Conservation (phyloP, 1,284 basidiomycete genomes). For the Exobasidium rhododendri region DNA sequence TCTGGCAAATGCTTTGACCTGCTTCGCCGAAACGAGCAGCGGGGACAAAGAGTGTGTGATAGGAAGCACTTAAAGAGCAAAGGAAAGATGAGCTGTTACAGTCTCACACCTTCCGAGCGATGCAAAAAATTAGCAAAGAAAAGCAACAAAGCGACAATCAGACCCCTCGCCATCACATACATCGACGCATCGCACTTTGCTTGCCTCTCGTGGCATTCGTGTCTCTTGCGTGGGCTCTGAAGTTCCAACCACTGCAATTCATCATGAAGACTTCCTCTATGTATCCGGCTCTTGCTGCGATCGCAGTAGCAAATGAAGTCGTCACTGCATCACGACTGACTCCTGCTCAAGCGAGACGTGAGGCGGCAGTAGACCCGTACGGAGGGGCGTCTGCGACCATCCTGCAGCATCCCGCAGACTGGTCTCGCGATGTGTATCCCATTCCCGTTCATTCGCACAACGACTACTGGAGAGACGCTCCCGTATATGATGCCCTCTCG, state of each 20-base stretch:
- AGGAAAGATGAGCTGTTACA: too few species aligned
- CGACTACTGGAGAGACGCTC: constrained; percentile 35
- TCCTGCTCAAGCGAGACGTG: not conserved
- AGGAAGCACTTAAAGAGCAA: too few species aligned
- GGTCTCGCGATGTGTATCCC: constrained; percentile 24
- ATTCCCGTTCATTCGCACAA: constrained; percentile 41
- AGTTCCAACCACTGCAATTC: not conserved
- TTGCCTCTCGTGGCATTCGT: not conserved
- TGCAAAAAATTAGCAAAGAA: too few species aligned
- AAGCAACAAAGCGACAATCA: too few species aligned
- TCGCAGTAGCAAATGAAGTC: not conserved
- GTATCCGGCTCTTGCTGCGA: not conserved
- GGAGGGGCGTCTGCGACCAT: constrained; percentile 22
- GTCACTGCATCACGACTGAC: not conserved
- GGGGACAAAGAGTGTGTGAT: too few species aligned
- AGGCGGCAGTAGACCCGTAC: constrained; percentile 10
- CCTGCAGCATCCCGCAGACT: constrained; percentile 24
- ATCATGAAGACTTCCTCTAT: not conserved
- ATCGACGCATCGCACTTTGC: too few species aligned
- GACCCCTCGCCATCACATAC: too few species aligned
- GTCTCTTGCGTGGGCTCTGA: too few species aligned
- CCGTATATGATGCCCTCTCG: constrained; percentile 36
- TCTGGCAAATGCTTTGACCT: too few species aligned
- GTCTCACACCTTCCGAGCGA: too few species aligned
- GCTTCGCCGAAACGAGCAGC: too few species aligned